phyloP scores from a whole-genome alignment of 371 early-diverging fungal species.

The Rhizopus stolonifer region DNA sequence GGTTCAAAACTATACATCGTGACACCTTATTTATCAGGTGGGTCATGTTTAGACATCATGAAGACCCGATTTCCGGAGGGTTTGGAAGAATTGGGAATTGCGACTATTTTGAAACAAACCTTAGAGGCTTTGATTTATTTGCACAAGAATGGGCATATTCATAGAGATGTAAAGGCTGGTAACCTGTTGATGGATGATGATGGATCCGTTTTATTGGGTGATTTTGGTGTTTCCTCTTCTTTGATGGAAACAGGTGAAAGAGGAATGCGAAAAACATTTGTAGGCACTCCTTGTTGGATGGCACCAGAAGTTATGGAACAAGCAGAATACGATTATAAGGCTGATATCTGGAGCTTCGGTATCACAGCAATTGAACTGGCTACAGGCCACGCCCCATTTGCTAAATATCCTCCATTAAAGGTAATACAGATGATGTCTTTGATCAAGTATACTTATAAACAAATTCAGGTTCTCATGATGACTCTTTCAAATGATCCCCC shows the following conservation, averaged over 20 bases:
- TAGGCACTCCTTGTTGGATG: slow-evolving; percentile 95
- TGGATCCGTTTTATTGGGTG: slow-evolving; percentile 81
- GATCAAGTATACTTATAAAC: neutral
- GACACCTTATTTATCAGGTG: slow-evolving; percentile 79
- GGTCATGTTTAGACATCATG: slow-evolving; percentile 89
- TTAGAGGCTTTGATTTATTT: slow-evolving; percentile 84
- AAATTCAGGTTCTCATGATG: slow-evolving; percentile 80
- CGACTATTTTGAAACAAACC: slow-evolving; percentile 85
- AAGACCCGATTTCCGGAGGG: slow-evolving; percentile 81
- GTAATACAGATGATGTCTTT: slow-evolving; percentile 32
- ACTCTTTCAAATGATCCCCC: slow-evolving; percentile 90
- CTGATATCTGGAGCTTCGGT: slow-evolving; percentile 94
- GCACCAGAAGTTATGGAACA: slow-evolving; percentile 82
- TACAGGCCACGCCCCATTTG: slow-evolving; percentile 91
- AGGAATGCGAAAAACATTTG: slow-evolving; percentile 85
- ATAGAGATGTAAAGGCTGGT: slow-evolving; percentile 91
- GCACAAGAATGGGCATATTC: slow-evolving; percentile 87
- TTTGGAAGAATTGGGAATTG: slow-evolving; percentile 79
- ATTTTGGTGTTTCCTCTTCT: slow-evolving; percentile 88
- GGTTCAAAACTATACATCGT: slow-evolving; percentile 84
- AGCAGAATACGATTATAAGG: slow-evolving; percentile 84
- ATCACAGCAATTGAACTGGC: slow-evolving; percentile 90
- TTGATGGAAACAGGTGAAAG: slow-evolving; percentile 79
- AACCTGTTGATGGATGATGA: slow-evolving; percentile 85
- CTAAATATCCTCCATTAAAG: slow-evolving; percentile 90